Evolutionary conservation across 2,329 filamentous ascomycete species (phyloP), one percentile per base, ranked within the genome.

Genomic region (Xylaria sp.): DNA sequence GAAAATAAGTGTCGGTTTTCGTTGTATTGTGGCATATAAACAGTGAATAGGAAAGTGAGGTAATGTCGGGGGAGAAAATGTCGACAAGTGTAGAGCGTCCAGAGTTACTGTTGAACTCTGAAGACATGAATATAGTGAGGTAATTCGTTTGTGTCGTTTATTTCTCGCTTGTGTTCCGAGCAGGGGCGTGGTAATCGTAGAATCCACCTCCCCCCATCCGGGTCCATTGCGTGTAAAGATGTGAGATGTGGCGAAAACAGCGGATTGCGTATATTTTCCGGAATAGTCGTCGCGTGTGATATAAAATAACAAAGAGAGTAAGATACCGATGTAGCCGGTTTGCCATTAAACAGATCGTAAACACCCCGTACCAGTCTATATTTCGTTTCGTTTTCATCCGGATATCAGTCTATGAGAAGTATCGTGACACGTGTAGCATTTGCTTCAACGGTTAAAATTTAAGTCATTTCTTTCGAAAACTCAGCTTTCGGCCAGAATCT

Each of bases 291-390:
- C 59, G 63, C 63, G 56, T 20, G 31, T 60, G 66, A 66, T 68
- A 57, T 70, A 54, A 6, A 15, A 40, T 68, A 71, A 68, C 64
- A 63, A 60, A 66, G 59, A 60, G 61, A 69, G 64, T 62, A 65
- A 38, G 66, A 57, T 38, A 66, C 65, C 49, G 59, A 69, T 72
- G 54, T 49, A 66, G 64, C 67, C 57, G 63, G 46, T 64, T 60
- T 64, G 68, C 64, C 63, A 63, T 58, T 59, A 67, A 61, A 62
- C 46, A 51, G 61, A 66, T 63, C 70, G 59, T 58, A 59, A 66
- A 71, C 48, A 66, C 64, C 63, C 59, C 51, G 46, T 72, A 59
- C 71, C 73, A 72, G 73, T 78, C 76, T 77, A 77, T 77, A 77
- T 76, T 76, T 69, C 68, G 58, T 69, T 72, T 71, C 69, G 48